Evolutionary conservation across 805 yeast species (phyloP).

Genomic region (Starmerella sirachaensis): DNA sequence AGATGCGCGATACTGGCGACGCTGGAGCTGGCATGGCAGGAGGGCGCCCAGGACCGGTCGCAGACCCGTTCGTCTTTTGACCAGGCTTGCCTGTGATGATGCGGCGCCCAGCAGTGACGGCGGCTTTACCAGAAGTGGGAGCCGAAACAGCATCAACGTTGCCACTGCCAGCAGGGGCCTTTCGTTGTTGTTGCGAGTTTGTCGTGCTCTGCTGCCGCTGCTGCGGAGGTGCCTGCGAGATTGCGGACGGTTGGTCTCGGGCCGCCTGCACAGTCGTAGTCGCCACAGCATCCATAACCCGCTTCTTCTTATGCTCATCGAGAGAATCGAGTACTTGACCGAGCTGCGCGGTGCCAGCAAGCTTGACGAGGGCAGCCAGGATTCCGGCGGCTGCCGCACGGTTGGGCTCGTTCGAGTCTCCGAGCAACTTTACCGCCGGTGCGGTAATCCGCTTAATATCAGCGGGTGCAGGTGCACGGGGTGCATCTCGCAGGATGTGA

Average conservation of each 20-base stretch:
- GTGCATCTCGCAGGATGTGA: constrained; percentile 46
- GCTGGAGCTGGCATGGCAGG: not conserved
- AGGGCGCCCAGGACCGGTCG: not conserved
- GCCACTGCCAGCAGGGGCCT: not conserved
- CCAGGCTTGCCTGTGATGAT: too few relatives aligned
- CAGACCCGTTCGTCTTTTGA: not conserved
- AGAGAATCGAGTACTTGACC: constrained; percentile 50
- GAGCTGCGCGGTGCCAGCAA: constrained; percentile 64
- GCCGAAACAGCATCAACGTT: constrained; percentile 9
- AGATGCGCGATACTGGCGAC: too few relatives aligned
- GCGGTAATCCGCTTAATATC: constrained; percentile 51
- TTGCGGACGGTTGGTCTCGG: constrained; percentile 16
- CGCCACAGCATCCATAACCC: constrained; percentile 49
- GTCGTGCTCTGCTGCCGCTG: not conserved
- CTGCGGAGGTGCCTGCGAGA: not conserved
- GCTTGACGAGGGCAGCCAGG: constrained; percentile 70
- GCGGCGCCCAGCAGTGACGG: not conserved
- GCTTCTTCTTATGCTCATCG: constrained; percentile 62
- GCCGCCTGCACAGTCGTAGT: constrained; percentile 44
- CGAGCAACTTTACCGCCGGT: constrained; percentile 47
- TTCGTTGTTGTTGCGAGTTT: too few relatives aligned
- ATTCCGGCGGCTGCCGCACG: constrained; percentile 66
- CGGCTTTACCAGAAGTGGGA: constrained; percentile 3
- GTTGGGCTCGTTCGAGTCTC: constrained; percentile 75
- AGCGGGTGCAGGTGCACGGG: constrained; percentile 36